phyloP scores from a whole-genome alignment of 148 eudicot species.

The Camellia sinensis region DNA sequence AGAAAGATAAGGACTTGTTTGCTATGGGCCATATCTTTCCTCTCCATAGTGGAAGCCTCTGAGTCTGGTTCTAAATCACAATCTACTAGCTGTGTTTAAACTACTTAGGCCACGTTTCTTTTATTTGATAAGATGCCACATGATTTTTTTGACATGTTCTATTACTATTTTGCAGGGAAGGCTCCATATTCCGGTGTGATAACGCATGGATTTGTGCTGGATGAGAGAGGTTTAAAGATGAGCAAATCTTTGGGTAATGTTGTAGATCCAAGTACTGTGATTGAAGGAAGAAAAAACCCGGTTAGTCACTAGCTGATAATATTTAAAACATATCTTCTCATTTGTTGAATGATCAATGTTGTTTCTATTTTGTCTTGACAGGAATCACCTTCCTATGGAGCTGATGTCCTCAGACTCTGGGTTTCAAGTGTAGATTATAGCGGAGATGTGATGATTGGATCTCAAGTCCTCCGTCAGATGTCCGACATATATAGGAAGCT shows the following conservation, averaged over 20 bases:
- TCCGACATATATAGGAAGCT: constrained; percentile 92
- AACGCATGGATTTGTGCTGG: constrained; percentile 98
- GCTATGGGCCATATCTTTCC: background rate
- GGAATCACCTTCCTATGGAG: constrained; percentile 81
- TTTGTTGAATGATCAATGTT: constrained; percentile 7
- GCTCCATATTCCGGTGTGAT: constrained; percentile 86
- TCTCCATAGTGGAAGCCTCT: background rate
- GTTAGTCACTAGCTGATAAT: constrained; percentile 31
- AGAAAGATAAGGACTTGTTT: background rate
- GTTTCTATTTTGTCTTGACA: constrained; percentile 18
- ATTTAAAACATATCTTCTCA: background rate
- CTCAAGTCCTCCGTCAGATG: constrained; percentile 92
- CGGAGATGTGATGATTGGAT: constrained; percentile 83
- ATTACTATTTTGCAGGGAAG: constrained; percentile 51
- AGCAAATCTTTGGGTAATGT: constrained; percentile 98
- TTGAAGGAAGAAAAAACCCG: constrained; percentile 86
- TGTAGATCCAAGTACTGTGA: constrained; percentile 82
- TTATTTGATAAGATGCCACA: background rate
- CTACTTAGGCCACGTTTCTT: too few relatives aligned
- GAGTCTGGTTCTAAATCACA: background rate
- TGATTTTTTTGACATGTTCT: background rate
- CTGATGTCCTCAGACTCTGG: constrained; percentile 98
- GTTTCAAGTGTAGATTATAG: constrained; percentile 98
- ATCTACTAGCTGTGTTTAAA: background rate
- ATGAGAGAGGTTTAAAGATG: constrained; percentile 97